These are phyloP conservation scores for Podospora pseudoanserina DNA, from an alignment of 495 filamentous ascomycete species.

Conservation along the genomic window DNA sequence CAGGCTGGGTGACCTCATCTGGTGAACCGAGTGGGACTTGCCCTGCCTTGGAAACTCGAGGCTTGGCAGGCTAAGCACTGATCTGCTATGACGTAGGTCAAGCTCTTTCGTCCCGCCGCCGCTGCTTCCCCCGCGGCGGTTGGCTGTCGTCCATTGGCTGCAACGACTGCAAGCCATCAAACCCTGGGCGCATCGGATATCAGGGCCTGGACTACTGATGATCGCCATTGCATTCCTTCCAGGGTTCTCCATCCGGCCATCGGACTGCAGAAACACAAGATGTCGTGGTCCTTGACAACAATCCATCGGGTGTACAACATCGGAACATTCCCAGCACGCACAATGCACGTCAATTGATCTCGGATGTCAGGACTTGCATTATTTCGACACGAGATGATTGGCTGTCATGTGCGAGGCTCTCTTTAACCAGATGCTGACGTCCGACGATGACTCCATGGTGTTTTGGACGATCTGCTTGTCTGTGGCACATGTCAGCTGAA, in stretches of 20 bases:
- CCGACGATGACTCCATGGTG: not conserved
- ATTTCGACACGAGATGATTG: not conserved
- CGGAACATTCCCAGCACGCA: not conserved
- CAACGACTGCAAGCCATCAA: conserved; percentile 8
- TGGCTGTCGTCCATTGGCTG: not conserved
- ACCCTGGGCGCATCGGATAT: not conserved
- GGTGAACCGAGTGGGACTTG: not conserved
- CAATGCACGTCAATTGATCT: not conserved
- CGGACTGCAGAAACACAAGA: too few species aligned
- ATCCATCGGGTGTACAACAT: not conserved
- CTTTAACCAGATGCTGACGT: not conserved
- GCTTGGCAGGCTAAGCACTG: not conserved
- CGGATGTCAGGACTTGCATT: not conserved
- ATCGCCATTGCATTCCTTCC: not conserved
- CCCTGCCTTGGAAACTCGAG: conserved; percentile 3
- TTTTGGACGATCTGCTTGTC: not conserved
- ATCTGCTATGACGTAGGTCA: not conserved
- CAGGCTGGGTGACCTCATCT: not conserved
- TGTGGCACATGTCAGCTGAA: not conserved
- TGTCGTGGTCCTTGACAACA: too few species aligned
- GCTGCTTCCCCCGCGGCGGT: not conserved
- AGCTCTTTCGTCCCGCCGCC: not conserved
- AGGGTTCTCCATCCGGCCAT: not conserved
- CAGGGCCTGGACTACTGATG: not conserved
- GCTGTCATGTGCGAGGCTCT: not conserved